Conservation (phyloP, 202 grass and related monocot genomes). For the Zoysia matrella region DNA sequence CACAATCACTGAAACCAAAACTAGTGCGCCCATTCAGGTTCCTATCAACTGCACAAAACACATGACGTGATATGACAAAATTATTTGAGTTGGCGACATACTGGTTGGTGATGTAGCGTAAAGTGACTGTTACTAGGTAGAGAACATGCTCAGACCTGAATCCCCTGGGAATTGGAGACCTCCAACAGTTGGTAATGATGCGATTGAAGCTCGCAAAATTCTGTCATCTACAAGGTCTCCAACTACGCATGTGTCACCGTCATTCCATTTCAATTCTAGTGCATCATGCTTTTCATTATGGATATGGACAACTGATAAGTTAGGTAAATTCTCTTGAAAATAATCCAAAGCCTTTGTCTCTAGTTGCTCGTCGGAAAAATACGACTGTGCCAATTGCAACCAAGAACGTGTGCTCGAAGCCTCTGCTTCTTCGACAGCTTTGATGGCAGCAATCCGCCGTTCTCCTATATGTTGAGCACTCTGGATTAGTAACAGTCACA, state of each 20-base stretch:
- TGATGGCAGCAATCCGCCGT: slow-evolving; percentile 61
- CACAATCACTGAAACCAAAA: slow-evolving; percentile 60
- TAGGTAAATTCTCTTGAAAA: slow-evolving; percentile 77
- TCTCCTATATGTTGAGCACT: slow-evolving; percentile 54
- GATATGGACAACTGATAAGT: slow-evolving; percentile 49
- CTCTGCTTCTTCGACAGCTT: slow-evolving; percentile 66
- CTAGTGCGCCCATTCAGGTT: slow-evolving; percentile 39
- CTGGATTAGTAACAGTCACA: slow-evolving; percentile 13
- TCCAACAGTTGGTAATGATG: slow-evolving; percentile 47
- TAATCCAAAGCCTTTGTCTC: slow-evolving; percentile 65
- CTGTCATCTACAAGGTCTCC: slow-evolving; percentile 45
- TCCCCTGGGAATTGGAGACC: slow-evolving; percentile 66
- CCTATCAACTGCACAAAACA: slow-evolving; percentile 59
- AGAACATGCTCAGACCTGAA: slow-evolving; percentile 55
- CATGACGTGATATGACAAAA: not conserved
- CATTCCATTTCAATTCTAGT: slow-evolving; percentile 80
- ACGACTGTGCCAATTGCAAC: slow-evolving; percentile 57
- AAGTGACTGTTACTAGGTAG: slow-evolving; percentile 26
- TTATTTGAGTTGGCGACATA: not conserved
- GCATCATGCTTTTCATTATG: slow-evolving; percentile 51
- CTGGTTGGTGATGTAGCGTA: slow-evolving; percentile 8
- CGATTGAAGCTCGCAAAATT: slow-evolving; percentile 58
- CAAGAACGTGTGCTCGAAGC: slow-evolving; percentile 61
- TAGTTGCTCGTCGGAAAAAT: slow-evolving; percentile 65
- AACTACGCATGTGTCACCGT: slow-evolving; percentile 31